These are phyloP conservation scores for Candida mattraensis DNA, from an alignment of 805 yeast genomes.

Conservation along the genomic window DNA sequence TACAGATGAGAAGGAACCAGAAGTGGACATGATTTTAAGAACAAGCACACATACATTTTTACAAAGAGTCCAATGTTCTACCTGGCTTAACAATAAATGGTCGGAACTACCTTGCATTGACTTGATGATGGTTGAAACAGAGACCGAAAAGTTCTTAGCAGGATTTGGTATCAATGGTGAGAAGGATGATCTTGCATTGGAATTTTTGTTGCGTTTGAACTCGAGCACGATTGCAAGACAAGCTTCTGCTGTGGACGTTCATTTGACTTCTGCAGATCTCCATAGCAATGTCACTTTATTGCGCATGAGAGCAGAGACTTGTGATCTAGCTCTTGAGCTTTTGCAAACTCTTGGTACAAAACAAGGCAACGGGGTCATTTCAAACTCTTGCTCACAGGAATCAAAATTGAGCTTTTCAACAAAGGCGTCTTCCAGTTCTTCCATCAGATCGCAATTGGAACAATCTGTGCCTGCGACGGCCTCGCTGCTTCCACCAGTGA, in stretches of 20 bases:
- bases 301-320: conserved; percentile 8
- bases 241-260: conserved; percentile 23
- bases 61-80: conserved; percentile 26
- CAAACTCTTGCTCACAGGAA: too few relatives aligned
- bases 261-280: conserved; percentile 13
- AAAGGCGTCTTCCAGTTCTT: too few relatives aligned
- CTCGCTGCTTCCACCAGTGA: conserved; percentile 7
- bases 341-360: too few relatives aligned
- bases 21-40: conserved; percentile 9
- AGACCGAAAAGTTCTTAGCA: conserved; percentile 13
- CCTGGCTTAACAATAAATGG: conserved; percentile 33
- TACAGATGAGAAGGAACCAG: conserved; percentile 5
- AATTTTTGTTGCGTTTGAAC: conserved; percentile 19
- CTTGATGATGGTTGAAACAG: conserved; percentile 20
- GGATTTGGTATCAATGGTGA: conserved; percentile 16
- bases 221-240: conserved; percentile 17
- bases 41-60: conserved; percentile 16
- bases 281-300: conserved; percentile 7
- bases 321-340: conserved; percentile 5
- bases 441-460: too few relatives aligned
- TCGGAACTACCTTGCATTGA: conserved; percentile 15
- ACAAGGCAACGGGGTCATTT: not conserved
- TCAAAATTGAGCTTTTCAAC: too few relatives aligned
- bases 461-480: too few relatives aligned
- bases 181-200: conserved; percentile 12